phyloP scores from a whole-genome alignment of 2,329 filamentous ascomycete genomes.

The Colletotrichum sp. region DNA sequence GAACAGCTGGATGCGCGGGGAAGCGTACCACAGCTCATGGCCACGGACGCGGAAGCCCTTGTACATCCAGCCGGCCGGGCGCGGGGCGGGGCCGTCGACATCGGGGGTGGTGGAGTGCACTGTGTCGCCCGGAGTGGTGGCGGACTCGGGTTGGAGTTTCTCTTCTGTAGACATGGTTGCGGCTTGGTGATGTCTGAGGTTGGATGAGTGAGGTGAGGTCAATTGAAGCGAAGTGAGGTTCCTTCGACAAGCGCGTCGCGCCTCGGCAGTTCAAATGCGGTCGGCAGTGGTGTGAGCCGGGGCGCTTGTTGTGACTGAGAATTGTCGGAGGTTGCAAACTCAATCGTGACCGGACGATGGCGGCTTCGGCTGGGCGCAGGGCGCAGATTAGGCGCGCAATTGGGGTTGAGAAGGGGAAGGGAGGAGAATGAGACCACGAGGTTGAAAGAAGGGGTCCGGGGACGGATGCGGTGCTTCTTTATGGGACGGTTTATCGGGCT shows the following conservation, averaged over 20 bases:
- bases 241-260: neutral
- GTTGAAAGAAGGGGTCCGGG: neutral
- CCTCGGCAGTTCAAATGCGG: neutral
- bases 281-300: neutral
- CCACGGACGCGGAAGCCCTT: slow-evolving; percentile 60
- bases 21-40: slow-evolving; percentile 71
- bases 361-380: neutral
- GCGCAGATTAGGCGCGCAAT: neutral
- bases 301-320: neutral
- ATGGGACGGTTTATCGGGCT: slow-evolving; percentile 14
- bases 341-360: slow-evolving; percentile 6
- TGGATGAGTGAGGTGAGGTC: neutral
- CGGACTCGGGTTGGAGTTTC: slow-evolving; percentile 1
- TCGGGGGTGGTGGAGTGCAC: slow-evolving; percentile 11
- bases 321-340: slow-evolving; percentile 9
- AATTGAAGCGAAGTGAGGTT: neutral
- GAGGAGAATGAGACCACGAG: neutral
- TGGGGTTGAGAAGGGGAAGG: neutral
- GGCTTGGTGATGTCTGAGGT: neutral
- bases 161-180: slow-evolving; percentile 10
- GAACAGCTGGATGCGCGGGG: slow-evolving; percentile 72
- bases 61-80: slow-evolving; percentile 71
- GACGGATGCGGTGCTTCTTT: neutral
- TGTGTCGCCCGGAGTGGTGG: neutral
- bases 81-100: slow-evolving; percentile 28